Percentiles rank a stretch among this genome's conserved stretches.
These are phyloP conservation scores for Daedaleopsis sinensis DNA, from an alignment of 768 basidiomycete genomes.

Conservation along the genomic window DNA sequence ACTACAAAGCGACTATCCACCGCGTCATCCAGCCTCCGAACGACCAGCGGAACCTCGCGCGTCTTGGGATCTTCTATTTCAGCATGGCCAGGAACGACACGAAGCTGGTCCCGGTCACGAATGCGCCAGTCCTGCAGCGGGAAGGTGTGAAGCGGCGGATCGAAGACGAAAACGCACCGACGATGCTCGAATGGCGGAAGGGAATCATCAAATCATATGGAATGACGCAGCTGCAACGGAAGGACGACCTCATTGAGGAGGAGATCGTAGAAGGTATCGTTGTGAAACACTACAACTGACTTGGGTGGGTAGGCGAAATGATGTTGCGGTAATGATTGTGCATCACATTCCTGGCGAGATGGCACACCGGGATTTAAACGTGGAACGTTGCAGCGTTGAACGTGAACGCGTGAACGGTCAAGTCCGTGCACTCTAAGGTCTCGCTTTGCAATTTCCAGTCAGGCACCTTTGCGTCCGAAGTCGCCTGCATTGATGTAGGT, in stretches of 20 bases:
- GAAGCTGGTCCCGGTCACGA: conserved; percentile 28
- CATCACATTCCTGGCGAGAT: too few relatives aligned
- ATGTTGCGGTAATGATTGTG: too few relatives aligned
- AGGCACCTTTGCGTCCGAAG: too few relatives aligned
- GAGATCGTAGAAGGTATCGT: conserved; percentile 58
- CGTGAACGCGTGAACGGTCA: too few relatives aligned
- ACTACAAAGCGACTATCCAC: conserved; percentile 40
- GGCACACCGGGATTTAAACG: too few relatives aligned
- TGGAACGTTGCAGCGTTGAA: too few relatives aligned
- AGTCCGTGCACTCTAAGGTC: too few relatives aligned
- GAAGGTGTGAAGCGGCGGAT: conserved; percentile 33
- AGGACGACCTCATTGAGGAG: conserved; percentile 52
- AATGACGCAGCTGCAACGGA: conserved; percentile 42
- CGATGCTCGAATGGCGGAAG: neutral
- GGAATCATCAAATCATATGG: neutral
- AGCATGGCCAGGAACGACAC: conserved; percentile 34
- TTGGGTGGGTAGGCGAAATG: neutral
- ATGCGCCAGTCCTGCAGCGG: conserved; percentile 36
- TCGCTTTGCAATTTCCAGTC: too few relatives aligned
- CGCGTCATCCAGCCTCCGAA: conserved; percentile 38
- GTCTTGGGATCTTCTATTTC: conserved; percentile 41
- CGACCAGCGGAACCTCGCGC: conserved; percentile 35
- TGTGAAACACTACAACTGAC: conserved; percentile 60
- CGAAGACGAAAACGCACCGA: conserved; percentile 9
- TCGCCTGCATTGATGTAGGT: too few relatives aligned